Evolutionary conservation across 345 rosid genomes (phyloP).

Genomic region (Hibiscus tridactylites): DNA sequence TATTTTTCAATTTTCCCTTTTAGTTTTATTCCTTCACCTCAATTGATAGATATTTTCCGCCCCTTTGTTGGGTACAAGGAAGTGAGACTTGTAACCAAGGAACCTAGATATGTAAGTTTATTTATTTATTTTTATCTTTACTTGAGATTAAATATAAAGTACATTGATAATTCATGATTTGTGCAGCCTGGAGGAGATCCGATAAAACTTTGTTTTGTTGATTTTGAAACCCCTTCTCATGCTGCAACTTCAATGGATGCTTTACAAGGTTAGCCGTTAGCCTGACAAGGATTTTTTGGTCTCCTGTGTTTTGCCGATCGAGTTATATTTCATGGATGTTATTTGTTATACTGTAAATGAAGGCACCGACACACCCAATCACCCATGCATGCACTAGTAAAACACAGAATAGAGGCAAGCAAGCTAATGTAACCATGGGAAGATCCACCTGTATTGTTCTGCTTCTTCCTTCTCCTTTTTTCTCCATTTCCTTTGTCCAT

Average conservation of each 20-base stretch:
- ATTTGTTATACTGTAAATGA: slow-evolving; percentile 1
- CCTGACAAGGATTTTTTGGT: slow-evolving; percentile 1
- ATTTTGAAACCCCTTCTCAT: slow-evolving; percentile 57
- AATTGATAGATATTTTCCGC: slow-evolving; percentile 49
- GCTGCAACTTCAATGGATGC: slow-evolving; percentile 66
- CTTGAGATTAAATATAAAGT: neutral
- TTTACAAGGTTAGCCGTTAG: slow-evolving; percentile 62
- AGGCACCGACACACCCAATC: neutral
- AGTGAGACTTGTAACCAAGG: slow-evolving; percentile 65
- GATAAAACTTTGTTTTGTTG: slow-evolving; percentile 58
- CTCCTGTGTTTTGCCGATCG: neutral
- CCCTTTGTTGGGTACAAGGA: slow-evolving; percentile 72
- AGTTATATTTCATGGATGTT: neutral
- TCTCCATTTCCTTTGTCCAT: neutral
- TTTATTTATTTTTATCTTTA: neutral
- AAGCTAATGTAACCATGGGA: neutral
- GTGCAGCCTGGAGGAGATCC: slow-evolving; percentile 62
- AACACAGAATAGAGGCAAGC: neutral
- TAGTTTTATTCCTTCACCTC: slow-evolving; percentile 32
- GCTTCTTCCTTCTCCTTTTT: neutral
- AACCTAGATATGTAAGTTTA: slow-evolving; percentile 44
- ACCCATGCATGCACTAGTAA: neutral
- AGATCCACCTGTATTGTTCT: neutral
- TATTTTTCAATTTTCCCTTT: neutral
- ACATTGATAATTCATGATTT: slow-evolving; percentile 6